Evolutionary conservation across 345 rosid genomes (phyloP).

Genomic region (Acer negundo): DNA sequence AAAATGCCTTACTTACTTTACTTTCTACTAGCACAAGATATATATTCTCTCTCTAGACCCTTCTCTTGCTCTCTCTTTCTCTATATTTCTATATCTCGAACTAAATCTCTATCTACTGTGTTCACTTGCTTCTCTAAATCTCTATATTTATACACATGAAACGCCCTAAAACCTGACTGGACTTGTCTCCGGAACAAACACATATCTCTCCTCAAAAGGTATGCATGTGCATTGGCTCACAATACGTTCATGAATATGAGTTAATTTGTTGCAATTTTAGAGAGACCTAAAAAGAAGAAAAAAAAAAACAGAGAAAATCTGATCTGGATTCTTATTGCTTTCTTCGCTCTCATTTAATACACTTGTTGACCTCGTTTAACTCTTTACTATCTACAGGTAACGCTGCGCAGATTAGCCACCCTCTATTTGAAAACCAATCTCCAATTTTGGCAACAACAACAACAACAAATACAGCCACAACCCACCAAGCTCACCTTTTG

Average conservation of each 20-base stretch:
- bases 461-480: not conserved
- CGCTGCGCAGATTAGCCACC: too few species aligned
- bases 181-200: not conserved
- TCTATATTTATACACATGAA: not conserved
- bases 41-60: not conserved
- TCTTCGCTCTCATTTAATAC: not conserved
- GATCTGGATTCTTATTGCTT: constrained; percentile 6
- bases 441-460: constrained; percentile 9
- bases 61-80: not conserved
- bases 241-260: not conserved
- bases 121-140: not conserved
- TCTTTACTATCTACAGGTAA: not conserved
- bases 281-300: not conserved
- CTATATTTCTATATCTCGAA: too few species aligned
- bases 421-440: not conserved
- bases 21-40: not conserved
- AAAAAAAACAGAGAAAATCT: not conserved
- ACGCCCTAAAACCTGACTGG: not conserved
- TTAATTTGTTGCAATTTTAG: not conserved
- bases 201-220: not conserved
- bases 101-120: not conserved
- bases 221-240: not conserved
- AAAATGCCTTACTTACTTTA: not conserved
- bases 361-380: not conserved
- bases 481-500: too few species aligned